Evolutionary conservation across 2,329 filamentous ascomycete genomes (phyloP), one percentile per base, ranked within the genome.

Genomic region (Xylariaceae sp.): DNA sequence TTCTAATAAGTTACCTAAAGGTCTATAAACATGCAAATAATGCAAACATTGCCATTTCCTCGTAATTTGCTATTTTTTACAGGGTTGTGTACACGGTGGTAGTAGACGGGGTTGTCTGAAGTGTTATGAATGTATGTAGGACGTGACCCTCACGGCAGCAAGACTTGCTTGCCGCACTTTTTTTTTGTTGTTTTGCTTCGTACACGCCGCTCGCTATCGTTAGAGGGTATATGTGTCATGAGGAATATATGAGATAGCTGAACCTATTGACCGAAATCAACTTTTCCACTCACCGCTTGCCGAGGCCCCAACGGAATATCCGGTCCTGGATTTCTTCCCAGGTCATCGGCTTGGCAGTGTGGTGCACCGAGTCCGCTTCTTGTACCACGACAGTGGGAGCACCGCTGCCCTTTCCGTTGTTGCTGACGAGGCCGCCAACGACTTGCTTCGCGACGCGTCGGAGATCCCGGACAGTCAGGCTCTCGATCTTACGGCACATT

Each of bases 371-470:
- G 71, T 92, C 86, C 23, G 91, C 91, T 77, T 97, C 93, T 78
- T 97, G 93, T 68, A 99, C 72, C 50, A 99, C 93, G 23, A 99
- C 92, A 0, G 94, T 99, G 3, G 94, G 94, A 17, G 90, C 88
- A 11, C 94, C 94, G 63, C 86, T 94, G 2, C 94, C 93, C 0
- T 78, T 72, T 0, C 93, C 93, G 0, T 77, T 72, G 73, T 97
- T 97, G 63, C 83, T 71, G 2, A 95, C 87, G 64, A 84, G 73
- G 0, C 94, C 94, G 50, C 88, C 84, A 57, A 97, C 86, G 7
- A 99, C 87, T 66, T 85, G 78, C 66, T 79, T 80, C 4, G 94
- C 94, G 2, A 97, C 93, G 53, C 91, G 81, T 37, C 90, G 81
- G 64, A 99, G 77, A 73, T 99, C 94, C 8, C 83, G 69, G 0